A percentile compares a stretch with the other conserved stretches of the same genome.
These are phyloP conservation scores for Boletales sp. DNA, from an alignment of 768 basidiomycete genomes.

Conservation along the genomic window DNA sequence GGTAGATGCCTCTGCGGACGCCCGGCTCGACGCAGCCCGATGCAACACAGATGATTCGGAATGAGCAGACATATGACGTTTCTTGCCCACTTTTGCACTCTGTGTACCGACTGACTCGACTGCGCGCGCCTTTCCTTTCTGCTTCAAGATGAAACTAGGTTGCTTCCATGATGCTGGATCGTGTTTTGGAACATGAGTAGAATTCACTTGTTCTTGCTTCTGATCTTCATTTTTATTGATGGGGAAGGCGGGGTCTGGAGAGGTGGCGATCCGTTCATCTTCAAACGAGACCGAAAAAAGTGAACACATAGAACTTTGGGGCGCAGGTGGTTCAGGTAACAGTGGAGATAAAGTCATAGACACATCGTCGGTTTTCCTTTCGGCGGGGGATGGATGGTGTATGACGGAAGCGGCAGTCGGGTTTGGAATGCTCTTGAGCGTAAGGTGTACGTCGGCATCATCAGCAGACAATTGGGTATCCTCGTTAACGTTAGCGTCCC, in stretches of 20 bases:
- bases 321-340: neutral
- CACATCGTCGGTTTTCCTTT: neutral
- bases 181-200: conserved; percentile 10
- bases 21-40: neutral
- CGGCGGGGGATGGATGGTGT: neutral
- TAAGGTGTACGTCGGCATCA: conserved; percentile 2
- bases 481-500: neutral
- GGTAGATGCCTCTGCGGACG: neutral
- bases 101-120: conserved; percentile 3
- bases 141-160: conserved; percentile 29
- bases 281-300: conserved; percentile 23
- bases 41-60: conserved; percentile 13
- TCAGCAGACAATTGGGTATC: conserved; percentile 4
- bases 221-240: neutral
- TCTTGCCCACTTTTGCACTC: conserved; percentile 4
- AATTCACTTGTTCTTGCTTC: neutral
- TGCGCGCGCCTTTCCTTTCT: conserved; percentile 15
- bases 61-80: conserved; percentile 11
- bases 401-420: neutral
- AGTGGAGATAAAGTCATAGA: neutral
- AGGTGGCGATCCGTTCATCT: neutral
- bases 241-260: neutral
- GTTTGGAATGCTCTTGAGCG: neutral
- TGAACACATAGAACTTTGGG: conserved; percentile 18
- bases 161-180: conserved; percentile 29